Evolutionary conservation across 139 green algal species (phyloP), one percentile per base, ranked within the genome.

Genomic region (Marvania coccoides): DNA sequence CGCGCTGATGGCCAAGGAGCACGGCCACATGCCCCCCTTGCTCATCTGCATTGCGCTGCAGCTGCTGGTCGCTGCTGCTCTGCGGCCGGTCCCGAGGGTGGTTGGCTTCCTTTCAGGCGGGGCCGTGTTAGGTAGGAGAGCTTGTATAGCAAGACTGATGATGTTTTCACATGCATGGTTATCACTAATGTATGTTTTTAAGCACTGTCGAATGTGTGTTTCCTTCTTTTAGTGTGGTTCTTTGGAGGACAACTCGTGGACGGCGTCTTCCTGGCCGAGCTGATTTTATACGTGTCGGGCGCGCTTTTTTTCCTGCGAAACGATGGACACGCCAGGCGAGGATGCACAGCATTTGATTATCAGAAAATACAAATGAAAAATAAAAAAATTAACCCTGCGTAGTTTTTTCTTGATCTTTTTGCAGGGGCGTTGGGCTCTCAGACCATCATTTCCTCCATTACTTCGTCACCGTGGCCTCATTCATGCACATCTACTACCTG

Each of bases 381-480:
- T n/a, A n/a, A n/a, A n/a, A n/a, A n/a, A n/a, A n/a, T n/a, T n/a
- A n/a, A n/a, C n/a, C n/a, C n/a, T n/a, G n/a, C n/a, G n/a, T n/a
- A n/a, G n/a, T n/a, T n/a, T n/a, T n/a, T n/a, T n/a, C n/a, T n/a
- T n/a, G n/a, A n/a, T n/a, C n/a, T n/a, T n/a, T n/a, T n/a, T 33
- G 23, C 34, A 58, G 69, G n/a, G 56, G 69, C 38, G 45, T 63
- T 3, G 76, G 77, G 2, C 65, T 91, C 26, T 66, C 71, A 5
- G 87, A 94, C 64, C 87, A 94, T 60, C 87, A 94, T 63, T 53
- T 94, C 26, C 73, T 94, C 24, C 87, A 94, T 73, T 94, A 94
- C 69, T 68, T 63, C 37, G 83, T 91, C 14, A 94, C 81, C 0
- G 29, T 66, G 0, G 85, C 79, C 3, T 83, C 73, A 59, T 23